Conservation (phyloP, 805 yeast species). For the Candida piceae region DNA sequence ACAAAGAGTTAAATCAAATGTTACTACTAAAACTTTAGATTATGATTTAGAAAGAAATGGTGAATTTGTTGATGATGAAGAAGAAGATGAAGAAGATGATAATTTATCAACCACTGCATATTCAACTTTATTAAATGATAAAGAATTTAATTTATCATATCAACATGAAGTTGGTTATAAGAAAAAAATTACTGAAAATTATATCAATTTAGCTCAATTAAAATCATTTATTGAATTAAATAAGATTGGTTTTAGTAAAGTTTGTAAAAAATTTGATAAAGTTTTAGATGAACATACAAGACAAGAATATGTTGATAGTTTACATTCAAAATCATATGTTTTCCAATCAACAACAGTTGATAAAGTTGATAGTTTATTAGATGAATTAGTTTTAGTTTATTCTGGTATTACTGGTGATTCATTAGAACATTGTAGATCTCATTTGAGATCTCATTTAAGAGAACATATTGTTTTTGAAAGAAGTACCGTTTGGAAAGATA, state of each 20-base stretch:
- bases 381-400: slow-evolving; percentile 26
- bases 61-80: slow-evolving; percentile 27
- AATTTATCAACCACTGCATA: slow-evolving; percentile 32
- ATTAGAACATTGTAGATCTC: slow-evolving; percentile 15
- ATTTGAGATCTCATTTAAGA: slow-evolving; percentile 48
- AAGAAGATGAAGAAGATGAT: slow-evolving; percentile 34
- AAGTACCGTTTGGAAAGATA: slow-evolving; percentile 52
- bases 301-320: slow-evolving; percentile 33
- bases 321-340: slow-evolving; percentile 29
- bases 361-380: slow-evolving; percentile 26
- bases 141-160: slow-evolving; percentile 43
- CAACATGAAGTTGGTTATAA: slow-evolving; percentile 47
- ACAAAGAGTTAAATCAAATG: slow-evolving; percentile 18
- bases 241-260: slow-evolving; percentile 49
- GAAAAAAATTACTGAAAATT: slow-evolving; percentile 40
- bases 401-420: slow-evolving; percentile 22
- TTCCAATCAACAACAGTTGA: slow-evolving; percentile 29
- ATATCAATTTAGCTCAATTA: slow-evolving; percentile 42
- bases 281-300: slow-evolving; percentile 40
- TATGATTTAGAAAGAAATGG: slow-evolving; percentile 13
- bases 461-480: slow-evolving; percentile 55
- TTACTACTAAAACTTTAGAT: slow-evolving; percentile 17
- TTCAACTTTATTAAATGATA: slow-evolving; percentile 45
- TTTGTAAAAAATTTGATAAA: slow-evolving; percentile 49
- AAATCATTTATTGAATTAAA: slow-evolving; percentile 48